Conservation (phyloP, 192 early-diverging fungal species). For the Coemansia sp. region DNA sequence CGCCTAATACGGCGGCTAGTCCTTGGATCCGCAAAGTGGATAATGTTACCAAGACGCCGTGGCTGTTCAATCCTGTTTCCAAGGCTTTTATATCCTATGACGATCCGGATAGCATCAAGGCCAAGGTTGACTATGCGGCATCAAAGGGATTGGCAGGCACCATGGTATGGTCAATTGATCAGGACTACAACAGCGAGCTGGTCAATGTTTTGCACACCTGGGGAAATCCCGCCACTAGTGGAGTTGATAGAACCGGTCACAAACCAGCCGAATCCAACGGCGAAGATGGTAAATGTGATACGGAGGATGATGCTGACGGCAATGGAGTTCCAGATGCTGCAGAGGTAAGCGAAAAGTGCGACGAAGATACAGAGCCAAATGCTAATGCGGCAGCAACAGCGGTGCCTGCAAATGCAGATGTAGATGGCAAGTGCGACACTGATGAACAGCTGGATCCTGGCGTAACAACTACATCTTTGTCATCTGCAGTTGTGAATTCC, state of each 20-base stretch:
- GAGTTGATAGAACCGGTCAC: not conserved
- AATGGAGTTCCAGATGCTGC: not conserved
- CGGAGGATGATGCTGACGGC: too few relatives aligned
- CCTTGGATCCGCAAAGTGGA: constrained; percentile 66
- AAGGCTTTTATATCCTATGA: constrained; percentile 67
- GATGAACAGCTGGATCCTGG: not conserved
- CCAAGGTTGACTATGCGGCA: constrained; percentile 59
- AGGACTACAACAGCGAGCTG: constrained; percentile 62
- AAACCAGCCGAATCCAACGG: not conserved
- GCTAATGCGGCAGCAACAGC: not conserved
- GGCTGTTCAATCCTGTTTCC: constrained; percentile 62
- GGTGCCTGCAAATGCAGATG: too few relatives aligned
- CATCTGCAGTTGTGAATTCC: not conserved
- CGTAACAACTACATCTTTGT: too few relatives aligned
- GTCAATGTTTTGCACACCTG: constrained; percentile 27
- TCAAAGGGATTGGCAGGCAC: constrained; percentile 57
- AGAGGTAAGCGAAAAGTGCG: not conserved
- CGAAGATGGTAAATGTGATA: too few relatives aligned
- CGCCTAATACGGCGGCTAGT: constrained; percentile 21
- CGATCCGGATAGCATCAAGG: constrained; percentile 57
- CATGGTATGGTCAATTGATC: constrained; percentile 69
- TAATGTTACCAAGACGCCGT: constrained; percentile 59
- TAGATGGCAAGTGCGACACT: not conserved
- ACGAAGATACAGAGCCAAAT: too few relatives aligned
- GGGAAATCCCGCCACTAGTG: not conserved